Base-by-base conservation (phyloP, 768 basidiomycete species). In the Rhizopogon roseolus region DNA sequence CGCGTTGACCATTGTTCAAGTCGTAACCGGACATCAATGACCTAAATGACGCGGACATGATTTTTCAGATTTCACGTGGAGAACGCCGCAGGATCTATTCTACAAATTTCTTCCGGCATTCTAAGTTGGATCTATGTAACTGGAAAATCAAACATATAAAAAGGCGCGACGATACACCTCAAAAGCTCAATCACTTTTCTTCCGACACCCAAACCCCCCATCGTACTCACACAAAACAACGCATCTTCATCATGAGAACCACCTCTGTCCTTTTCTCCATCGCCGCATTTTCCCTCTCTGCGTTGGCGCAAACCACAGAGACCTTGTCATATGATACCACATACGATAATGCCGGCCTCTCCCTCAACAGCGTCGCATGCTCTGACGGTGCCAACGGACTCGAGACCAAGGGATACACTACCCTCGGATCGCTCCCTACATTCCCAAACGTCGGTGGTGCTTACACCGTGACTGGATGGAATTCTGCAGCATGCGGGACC, bases 311-410 rank as follows among this genome's bases (percentile, higher is more conserved):
- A 56, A 55, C 56, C 4, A 4, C 49, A 32, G 58, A 62, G 40
- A 65, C 68, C 5, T 68, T 76, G 43, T 60, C 73, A 8, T 76
- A 66, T 41, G 76, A 77, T 62, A 41, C 37, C 22, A 64, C 52
- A 7, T 77, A 76, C 54, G 75, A 73, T 58, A 60, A 68, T 44
- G 28, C 29, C 5, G 1, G 1, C 46, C 63, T 63, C 45, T 60
- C 67, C 39, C 66, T 75, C 44, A 10, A 42, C 50, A 45, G 52
- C 0, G 68, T 75, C 14, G 66, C 74, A 4, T 76, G 75, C 59
- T 76, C 76, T 11, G 55, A 66, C 48, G 76, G 75, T 1, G 0
- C 56, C 10, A 63, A 75, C 54, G 76, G 76, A 22, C 62, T 77
- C 8, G 50, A 65, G 55, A 60, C 56, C 34, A 69, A 68, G 50